phyloP scores from a whole-genome alignment of 805 yeast species.

The Teunomyces gatunensis region DNA sequence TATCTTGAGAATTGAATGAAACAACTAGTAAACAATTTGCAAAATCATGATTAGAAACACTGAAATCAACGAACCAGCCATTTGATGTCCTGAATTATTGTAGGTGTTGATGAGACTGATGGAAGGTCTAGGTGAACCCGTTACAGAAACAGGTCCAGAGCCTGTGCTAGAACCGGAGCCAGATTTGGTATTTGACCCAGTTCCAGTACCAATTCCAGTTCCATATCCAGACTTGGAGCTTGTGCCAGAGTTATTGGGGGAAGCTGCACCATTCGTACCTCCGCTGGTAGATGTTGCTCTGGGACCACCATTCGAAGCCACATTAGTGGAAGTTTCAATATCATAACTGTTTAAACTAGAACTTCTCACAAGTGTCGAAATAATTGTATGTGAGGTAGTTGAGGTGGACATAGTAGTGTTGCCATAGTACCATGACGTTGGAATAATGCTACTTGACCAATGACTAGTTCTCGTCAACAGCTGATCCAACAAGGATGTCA shows the following conservation, averaged over 20 bases:
- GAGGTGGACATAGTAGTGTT: no score
- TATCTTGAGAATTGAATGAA: neutral
- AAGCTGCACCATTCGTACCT: constrained; percentile 1
- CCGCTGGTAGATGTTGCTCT: neutral
- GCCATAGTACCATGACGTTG: no score
- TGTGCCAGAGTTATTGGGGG: neutral
- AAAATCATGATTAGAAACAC: neutral
- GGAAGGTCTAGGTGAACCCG: neutral
- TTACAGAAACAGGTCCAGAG: neutral
- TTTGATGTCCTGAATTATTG: neutral
- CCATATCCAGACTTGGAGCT: neutral
- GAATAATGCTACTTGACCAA: no score
- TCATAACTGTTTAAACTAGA: neutral
- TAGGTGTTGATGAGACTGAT: neutral
- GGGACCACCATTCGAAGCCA: neutral
- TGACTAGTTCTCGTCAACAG: no score
- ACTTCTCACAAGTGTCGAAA: neutral
- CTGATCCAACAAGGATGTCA: no score
- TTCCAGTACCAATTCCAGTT: no score
- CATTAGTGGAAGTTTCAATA: no score
- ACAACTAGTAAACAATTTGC: neutral
- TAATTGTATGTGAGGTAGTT: neutral
- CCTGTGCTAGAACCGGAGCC: neutral
- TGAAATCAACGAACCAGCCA: neutral
- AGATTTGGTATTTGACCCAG: neutral